A percentile compares a stretch with the other conserved stretches of the same genome.
Conservation (phyloP, 768 basidiomycete species). For the Lyophyllum decastes region DNA sequence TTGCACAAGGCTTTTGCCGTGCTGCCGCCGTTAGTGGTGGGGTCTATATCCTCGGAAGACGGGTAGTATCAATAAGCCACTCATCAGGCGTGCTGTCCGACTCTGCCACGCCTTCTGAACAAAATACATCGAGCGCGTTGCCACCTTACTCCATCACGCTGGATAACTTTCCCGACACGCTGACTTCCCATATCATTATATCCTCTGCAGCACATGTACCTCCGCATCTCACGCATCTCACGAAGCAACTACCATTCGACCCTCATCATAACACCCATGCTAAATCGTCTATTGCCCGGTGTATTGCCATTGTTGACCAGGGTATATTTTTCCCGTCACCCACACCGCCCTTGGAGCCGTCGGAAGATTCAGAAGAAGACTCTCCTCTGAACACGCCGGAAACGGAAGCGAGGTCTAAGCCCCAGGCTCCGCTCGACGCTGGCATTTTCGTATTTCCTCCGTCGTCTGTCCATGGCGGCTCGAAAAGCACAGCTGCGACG, state of each 20-base stretch:
- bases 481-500: conserved; percentile 51
- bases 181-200: conserved; percentile 58
- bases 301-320: conserved; percentile 39
- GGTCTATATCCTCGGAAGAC: conserved; percentile 70
- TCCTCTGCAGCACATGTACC: conserved; percentile 43
- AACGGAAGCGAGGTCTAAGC: conserved; percentile 4
- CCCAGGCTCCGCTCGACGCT: conserved; percentile 50
- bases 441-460: conserved; percentile 79
- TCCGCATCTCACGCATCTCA: conserved; percentile 21
- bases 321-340: conserved; percentile 30
- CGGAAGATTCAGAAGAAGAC: conserved; percentile 20
- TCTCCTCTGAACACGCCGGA: conserved; percentile 20
- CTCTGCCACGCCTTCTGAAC: background rate
- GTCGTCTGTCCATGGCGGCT: conserved; percentile 50
- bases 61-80: conserved; percentile 32
- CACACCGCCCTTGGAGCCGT: conserved; percentile 2
- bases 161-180: conserved; percentile 59
- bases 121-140: conserved; percentile 1
- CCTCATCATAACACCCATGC: background rate
- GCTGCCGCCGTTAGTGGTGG: conserved; percentile 80
- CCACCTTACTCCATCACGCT: conserved; percentile 48
- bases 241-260: conserved; percentile 14
- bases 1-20: conserved; percentile 89
- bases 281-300: conserved; percentile 21
- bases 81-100: background rate